Percentiles rank a stretch among this genome's conserved stretches.
Evolutionary conservation across 169 alveolate species (phyloP).

Genomic region (Nephromyces sp.): DNA sequence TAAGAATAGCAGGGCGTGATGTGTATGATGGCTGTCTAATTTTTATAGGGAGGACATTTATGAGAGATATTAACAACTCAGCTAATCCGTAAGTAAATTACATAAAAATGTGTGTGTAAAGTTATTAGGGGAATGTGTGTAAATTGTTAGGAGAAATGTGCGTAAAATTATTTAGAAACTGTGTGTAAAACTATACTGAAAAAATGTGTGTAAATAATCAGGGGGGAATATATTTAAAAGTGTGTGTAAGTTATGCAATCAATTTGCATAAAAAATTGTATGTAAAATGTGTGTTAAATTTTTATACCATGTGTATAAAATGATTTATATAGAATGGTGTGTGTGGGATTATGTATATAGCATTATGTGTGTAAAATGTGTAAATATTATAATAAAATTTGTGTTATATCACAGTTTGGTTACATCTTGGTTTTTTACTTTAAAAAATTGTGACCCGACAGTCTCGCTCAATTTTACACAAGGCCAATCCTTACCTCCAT

Average conservation of each 20-base stretch:
- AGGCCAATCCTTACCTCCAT: not conserved
- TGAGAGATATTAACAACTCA: not conserved
- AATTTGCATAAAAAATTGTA: too few relatives aligned
- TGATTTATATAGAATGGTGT: too few relatives aligned
- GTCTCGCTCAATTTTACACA: not conserved
- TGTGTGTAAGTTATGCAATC: too few relatives aligned
- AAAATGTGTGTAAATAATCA: too few relatives aligned
- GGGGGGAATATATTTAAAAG: too few relatives aligned
- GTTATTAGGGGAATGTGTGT: not conserved
- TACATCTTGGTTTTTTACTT: not conserved
- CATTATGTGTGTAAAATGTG: too few relatives aligned
- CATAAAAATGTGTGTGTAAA: not conserved
- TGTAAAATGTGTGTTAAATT: too few relatives aligned
- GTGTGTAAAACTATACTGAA: not conserved
- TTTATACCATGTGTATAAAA: too few relatives aligned
- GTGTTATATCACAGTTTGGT: too few relatives aligned
- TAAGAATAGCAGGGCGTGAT: not conserved
- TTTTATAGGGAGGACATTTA: not conserved
- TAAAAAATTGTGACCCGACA: not conserved
- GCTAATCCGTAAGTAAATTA: not conserved
- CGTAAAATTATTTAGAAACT: not conserved
- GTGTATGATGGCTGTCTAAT: not conserved
- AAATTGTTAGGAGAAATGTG: not conserved
- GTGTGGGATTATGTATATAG: too few relatives aligned
- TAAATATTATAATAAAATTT: too few relatives aligned